Evolutionary conservation across 106 monocot genomes (phyloP), one percentile per base, ranked within the genome.

Genomic region (Amphibolis antarctica): DNA sequence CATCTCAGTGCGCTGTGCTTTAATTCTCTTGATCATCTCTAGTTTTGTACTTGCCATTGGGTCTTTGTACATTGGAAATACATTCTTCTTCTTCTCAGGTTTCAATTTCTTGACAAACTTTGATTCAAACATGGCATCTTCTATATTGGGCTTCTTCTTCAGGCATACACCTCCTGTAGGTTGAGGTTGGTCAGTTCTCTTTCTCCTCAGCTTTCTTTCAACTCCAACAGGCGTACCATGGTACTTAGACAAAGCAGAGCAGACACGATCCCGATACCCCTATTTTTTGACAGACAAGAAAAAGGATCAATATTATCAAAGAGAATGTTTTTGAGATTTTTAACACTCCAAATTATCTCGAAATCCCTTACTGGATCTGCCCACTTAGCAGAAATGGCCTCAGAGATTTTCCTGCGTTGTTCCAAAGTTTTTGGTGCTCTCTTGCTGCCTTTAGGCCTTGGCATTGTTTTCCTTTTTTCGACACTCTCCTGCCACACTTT

Each of bases 341-440:
- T 42, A 31, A 31, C 4, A 13, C 28, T 18, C 52, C 44, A 3
- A 51, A 20, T 10, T 23, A 23, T 1, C 52, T 24, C 51, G 51
- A 28, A 17, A 6, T 26, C 12, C 1, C 81, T 84, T 77, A 96
- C 94, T 48, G 83, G 78, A 80, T 96, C 89, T 52, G 83, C 66
- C 94, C 94, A 96, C 64, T 89, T 96, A 5, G 94, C 89, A 58
- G 83, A 69, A 64, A 96, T 96, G 21, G 94, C 77, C 70, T 84
- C 86, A 21, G 94, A 85, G 55, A 96, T 89, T 65, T 82, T 96
- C 44, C 67, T 86, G 53, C 89, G 53, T 64, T 96, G 94, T 28
- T 89, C 89, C 10, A 49, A 64, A 5, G 94, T 84, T 71, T 96
- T 89, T 28, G 89, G 89, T 20, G 85, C 84, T 66, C 86, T 69